These are phyloP conservation scores for Colletotrichum liaoningense DNA, from an alignment of 2,329 filamentous ascomycete species.

Conservation along the genomic window DNA sequence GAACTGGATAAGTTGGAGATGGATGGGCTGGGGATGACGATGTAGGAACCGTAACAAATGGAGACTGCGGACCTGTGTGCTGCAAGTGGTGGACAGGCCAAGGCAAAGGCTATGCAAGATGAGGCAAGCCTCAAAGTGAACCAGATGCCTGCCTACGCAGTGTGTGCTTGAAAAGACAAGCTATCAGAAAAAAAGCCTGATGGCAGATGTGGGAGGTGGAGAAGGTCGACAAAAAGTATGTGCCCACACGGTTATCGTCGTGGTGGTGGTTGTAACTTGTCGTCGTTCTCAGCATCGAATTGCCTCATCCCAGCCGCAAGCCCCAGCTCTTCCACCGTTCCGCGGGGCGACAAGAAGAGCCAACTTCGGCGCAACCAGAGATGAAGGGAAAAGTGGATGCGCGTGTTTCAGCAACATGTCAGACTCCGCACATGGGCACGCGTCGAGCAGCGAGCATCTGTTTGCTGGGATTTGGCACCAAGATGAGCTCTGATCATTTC, in stretches of 20 bases:
- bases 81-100: constrained; percentile 11
- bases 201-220: too few species aligned
- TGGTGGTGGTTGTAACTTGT: not conserved
- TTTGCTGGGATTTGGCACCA: not conserved
- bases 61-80: constrained; percentile 5
- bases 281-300: constrained; percentile 16
- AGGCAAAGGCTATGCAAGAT: constrained; percentile 1
- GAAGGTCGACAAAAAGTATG: not conserved
- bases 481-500: constrained; percentile 31
- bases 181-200: too few species aligned
- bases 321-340: not conserved
- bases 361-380: constrained; percentile 19
- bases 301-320: constrained; percentile 4
- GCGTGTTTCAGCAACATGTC: constrained; percentile 32
- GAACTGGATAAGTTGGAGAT: constrained; percentile 14
- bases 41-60: constrained; percentile 9
- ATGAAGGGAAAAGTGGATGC: constrained; percentile 24
- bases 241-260: not conserved
- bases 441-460: constrained; percentile 20
- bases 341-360: constrained; percentile 7
- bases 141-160: too few species aligned
- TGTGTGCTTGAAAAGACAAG: too few species aligned
- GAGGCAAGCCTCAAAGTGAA: not conserved
- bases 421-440: constrained; percentile 27
- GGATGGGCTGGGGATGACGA: constrained; percentile 21